phyloP scores from a whole-genome alignment of 1,284 basidiomycete genomes.

The Phellopilus nigrolimitatus region DNA sequence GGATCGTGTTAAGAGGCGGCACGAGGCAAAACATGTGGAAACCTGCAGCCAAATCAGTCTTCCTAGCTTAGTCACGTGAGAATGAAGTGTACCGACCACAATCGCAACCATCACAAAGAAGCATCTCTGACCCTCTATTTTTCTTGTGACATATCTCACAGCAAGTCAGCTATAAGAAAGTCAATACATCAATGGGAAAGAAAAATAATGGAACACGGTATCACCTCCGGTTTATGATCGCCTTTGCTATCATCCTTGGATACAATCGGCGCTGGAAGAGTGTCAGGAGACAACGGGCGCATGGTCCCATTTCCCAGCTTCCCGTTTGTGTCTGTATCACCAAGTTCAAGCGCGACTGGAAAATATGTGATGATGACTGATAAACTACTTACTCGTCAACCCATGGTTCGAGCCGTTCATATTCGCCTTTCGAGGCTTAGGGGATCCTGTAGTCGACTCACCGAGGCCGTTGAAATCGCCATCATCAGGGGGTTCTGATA shows the following conservation, averaged over 20 bases:
- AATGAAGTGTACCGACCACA: constrained; percentile 56
- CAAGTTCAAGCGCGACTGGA: neutral
- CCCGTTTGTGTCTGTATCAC: constrained; percentile 5
- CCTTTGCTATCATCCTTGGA: constrained; percentile 16
- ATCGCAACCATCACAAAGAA: constrained; percentile 97
- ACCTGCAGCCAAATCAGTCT: constrained; percentile 42
- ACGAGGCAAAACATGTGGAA: constrained; percentile 97
- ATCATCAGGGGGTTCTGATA: constrained; percentile 76
- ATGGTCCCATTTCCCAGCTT: constrained; percentile 8
- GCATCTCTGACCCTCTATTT: constrained; percentile 84
- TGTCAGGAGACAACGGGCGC: constrained; percentile 6
- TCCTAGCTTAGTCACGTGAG: constrained; percentile 17
- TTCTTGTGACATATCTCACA: constrained; percentile 92
- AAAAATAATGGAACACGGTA: neutral
- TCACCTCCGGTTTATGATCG: constrained; percentile 3
- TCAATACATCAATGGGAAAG: neutral
- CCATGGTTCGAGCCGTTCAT: constrained; percentile 42
- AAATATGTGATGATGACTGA: constrained; percentile 12
- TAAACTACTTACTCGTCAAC: constrained; percentile 34
- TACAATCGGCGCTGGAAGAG: neutral
- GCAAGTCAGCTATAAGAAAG: constrained; percentile 11
- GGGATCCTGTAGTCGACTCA: constrained; percentile 22
- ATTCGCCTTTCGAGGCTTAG: constrained; percentile 38
- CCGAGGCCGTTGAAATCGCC: constrained; percentile 49
- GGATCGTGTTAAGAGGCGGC: constrained; percentile 81